These are phyloP conservation scores for Ceratocystis albifundus DNA, from an alignment of 2,329 filamentous ascomycete species.

Conservation along the genomic window DNA sequence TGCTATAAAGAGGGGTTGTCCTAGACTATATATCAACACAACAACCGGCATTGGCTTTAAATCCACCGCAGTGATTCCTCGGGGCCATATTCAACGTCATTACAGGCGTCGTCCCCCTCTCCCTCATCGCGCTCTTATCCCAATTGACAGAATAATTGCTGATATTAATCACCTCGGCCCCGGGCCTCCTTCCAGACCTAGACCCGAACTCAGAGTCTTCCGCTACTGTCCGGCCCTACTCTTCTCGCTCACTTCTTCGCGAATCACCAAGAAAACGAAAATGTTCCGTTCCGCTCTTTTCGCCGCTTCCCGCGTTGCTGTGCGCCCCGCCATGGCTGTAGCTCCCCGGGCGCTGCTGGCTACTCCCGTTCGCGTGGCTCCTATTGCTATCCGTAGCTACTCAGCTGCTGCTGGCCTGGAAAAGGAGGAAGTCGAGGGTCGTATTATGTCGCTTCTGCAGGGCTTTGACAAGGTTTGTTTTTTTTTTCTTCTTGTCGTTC, in stretches of 20 bases:
- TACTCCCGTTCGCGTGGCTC: constrained; percentile 54
- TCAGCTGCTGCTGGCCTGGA: constrained; percentile 67
- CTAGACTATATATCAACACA: not conserved
- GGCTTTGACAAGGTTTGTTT: constrained; percentile 76
- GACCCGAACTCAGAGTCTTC: not conserved
- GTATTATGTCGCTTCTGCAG: constrained; percentile 84
- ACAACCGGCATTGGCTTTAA: too few species aligned
- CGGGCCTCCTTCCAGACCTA: not conserved
- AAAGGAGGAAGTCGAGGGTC: constrained; percentile 76
- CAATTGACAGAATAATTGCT: too few species aligned
- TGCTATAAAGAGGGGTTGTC: not conserved
- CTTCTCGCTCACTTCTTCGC: not conserved
- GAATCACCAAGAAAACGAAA: not conserved
- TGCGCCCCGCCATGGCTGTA: not conserved
- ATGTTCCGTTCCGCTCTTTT: constrained; percentile 89
- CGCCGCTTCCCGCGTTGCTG: constrained; percentile 25
- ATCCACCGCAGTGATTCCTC: too few species aligned
- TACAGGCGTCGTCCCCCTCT: too few species aligned
- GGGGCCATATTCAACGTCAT: too few species aligned
- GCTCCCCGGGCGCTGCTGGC: constrained; percentile 32
- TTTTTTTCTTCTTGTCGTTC: constrained; percentile 25
- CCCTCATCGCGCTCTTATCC: too few species aligned
- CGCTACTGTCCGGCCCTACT: not conserved
- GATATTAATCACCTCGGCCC: too few species aligned
- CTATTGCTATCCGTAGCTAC: constrained; percentile 70